phyloP scores from a whole-genome alignment of 2,329 filamentous ascomycete genomes.

The Cordyceps tenuipes region DNA sequence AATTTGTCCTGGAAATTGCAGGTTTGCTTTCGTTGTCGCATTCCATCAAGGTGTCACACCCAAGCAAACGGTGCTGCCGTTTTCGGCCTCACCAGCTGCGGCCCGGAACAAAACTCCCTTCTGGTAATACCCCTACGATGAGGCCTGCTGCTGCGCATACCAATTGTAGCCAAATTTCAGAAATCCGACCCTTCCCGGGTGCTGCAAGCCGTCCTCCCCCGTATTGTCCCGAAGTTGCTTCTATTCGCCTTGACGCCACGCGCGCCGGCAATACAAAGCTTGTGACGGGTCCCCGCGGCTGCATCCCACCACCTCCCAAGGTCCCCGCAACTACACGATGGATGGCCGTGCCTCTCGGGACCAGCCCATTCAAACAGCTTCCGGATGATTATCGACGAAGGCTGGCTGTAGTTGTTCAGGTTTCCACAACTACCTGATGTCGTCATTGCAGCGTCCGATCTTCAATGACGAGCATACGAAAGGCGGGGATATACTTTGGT shows the following conservation, averaged over 20 bases:
- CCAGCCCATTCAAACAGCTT: neutral
- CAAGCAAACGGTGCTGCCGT: no score
- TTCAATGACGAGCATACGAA: neutral
- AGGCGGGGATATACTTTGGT: neutral
- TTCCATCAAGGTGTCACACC: no score
- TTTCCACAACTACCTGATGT: neutral
- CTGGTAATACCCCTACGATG: no score
- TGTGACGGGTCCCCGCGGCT: neutral
- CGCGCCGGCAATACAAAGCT: conserved; percentile 6
- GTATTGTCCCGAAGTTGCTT: neutral
- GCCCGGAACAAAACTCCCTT: no score
- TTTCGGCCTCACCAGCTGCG: no score
- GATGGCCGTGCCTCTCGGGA: neutral
- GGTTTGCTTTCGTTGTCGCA: no score
- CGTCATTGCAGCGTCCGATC: neutral
- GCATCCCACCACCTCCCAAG: conserved; percentile 6
- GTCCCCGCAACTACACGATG: neutral
- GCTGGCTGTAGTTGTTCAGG: neutral
- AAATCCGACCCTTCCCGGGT: neutral
- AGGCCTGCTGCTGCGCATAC: neutral
- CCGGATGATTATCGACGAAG: conserved; percentile 5
- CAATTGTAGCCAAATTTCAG: neutral
- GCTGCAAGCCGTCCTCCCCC: neutral
- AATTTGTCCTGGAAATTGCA: no score
- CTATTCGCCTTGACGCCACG: neutral